Evolutionary conservation across 2,329 filamentous ascomycete species (phyloP), one percentile per base, ranked within the genome.

Genomic region (Penicillium glabrum): DNA sequence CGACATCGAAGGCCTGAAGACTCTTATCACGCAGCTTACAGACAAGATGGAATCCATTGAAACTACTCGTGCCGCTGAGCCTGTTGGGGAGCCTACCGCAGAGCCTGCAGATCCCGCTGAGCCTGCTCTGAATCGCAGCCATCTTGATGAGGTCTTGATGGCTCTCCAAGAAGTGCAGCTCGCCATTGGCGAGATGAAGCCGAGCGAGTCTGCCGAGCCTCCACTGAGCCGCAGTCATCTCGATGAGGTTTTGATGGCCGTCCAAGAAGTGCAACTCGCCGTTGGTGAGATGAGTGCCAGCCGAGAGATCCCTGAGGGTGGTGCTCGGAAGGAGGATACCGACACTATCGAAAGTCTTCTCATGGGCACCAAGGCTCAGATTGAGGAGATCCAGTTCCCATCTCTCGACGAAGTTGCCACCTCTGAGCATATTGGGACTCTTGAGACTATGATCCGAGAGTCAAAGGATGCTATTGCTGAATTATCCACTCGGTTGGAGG

Each of bases 271-370:
- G 16, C 85, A 89, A 58, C 82, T 81, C 11, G 80, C 82, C 9
- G 79, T 90, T n/a, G 76, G 81, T 55, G 77, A 77, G 26, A 70
- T 84, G 57, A 67, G 81, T 64, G 66, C 80, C 63, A 71, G 77
- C n/a, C 76, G 76, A 11, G 61, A 56, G n/a, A 60, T 64, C 11
- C 69, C 76, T 14, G 80, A 83, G 47, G 85, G 86, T 37, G 72
- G 81, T 2, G 87, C 89, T 6, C 86, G 82, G 31, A 90, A 90
- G 69, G 91, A 96, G 63, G 93, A 98, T 65, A 90, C 93, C 0
- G 86, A 93, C 59, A 91, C 91, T 11, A 93, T 98, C 57, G 93
- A 97, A 73, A 96, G 89, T 0, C 86, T 98, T 48, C 82, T 98
- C 13, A 86, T 89, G 43, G 96, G 96, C 71, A 93, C 92, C 31